Evolutionary conservation across 2,329 filamentous ascomycete genomes (phyloP), one percentile per base, ranked within the genome.

Genomic region (Microascus cirrosus): DNA sequence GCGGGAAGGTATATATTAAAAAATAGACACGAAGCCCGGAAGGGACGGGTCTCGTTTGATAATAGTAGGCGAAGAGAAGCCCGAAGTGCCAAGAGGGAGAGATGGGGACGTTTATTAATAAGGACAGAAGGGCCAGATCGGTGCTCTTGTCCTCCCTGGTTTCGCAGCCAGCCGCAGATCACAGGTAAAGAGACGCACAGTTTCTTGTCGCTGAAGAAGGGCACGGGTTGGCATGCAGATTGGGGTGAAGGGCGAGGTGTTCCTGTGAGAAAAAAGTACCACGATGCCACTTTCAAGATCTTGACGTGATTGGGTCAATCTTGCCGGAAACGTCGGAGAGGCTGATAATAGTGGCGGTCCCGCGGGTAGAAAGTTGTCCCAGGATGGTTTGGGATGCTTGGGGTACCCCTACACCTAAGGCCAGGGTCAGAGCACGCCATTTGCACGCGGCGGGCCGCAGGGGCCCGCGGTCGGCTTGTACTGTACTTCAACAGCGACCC

Each of bases 1-100:
- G 45, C n/a, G 45, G n/a, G 55, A 10, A 54, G 18, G 54, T 53
- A 48, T 57, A 51, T 54, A 56, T 55, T 32, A 53, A n/a, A n/a
- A n/a, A n/a, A 51, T 59, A 39, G 34, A 48, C 34, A 42, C n/a
- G 32, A 50, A 25, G 22, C 15, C 45, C 25, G 50, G 15, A 25
- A 24, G 28, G 8, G 25, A 25, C n/a, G 15, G 7, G 45, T 50
- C 45, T 50, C 45, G 22, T 6, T 22, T 4, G 45, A 50, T 24
- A 45, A 15, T 15, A 18, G 39, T 18, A 45, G 18, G 39, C 39
- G 13, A 45, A 45, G 39, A 45, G 8, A 45, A 45, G 18, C 2
- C n/a, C 18, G 28, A 8, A 8, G 28, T 32, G 28, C 28, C 18
- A n/a, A n/a, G 12, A 15, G 10, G 36, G 36, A 13, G 18, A 53